Conservation (phyloP, 2,329 filamentous ascomycete genomes). For the Dactylellina drechsleri region DNA sequence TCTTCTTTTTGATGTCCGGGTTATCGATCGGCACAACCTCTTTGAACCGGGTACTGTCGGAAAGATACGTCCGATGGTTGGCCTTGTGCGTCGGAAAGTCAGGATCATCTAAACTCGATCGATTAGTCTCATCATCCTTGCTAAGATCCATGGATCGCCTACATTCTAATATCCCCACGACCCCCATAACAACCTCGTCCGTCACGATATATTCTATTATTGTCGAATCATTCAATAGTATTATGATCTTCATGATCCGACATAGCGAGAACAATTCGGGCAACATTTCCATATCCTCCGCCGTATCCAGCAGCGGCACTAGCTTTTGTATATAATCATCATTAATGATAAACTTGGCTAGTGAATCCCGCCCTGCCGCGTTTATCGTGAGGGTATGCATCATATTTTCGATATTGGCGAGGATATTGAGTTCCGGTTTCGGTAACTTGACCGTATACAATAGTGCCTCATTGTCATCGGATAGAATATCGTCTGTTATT, state of each 20-base stretch:
- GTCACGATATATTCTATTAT: conserved; percentile 95
- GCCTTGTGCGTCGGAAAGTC: conserved; percentile 98
- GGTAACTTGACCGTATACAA: conserved; percentile 77
- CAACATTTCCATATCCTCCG: conserved; percentile 89
- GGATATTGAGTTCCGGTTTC: conserved; percentile 79
- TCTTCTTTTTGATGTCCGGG: conserved; percentile 82
- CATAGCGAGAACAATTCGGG: conserved; percentile 88
- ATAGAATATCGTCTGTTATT: conserved; percentile 79
- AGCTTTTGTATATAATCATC: conserved; percentile 90
- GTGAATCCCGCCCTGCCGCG: conserved; percentile 79
- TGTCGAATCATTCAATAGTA: conserved; percentile 90
- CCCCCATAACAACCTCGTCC: conserved; percentile 86
- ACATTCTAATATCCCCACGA: conserved; percentile 94
- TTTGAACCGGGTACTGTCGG: conserved; percentile 88
- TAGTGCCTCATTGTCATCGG: conserved; percentile 83
- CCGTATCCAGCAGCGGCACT: conserved; percentile 83
- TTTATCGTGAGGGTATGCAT: conserved; percentile 83
- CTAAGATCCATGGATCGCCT: conserved; percentile 58
- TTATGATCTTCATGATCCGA: conserved; percentile 97
- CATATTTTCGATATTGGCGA: conserved; percentile 83
- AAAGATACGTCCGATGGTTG: conserved; percentile 92
- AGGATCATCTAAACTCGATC: conserved; percentile 74
- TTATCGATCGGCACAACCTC: conserved; percentile 95
- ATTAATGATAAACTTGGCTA: conserved; percentile 84
- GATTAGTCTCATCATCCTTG: conserved; percentile 59